Conservation (phyloP, 2,329 filamentous ascomycete genomes). For the Fusarium liriodendri region DNA sequence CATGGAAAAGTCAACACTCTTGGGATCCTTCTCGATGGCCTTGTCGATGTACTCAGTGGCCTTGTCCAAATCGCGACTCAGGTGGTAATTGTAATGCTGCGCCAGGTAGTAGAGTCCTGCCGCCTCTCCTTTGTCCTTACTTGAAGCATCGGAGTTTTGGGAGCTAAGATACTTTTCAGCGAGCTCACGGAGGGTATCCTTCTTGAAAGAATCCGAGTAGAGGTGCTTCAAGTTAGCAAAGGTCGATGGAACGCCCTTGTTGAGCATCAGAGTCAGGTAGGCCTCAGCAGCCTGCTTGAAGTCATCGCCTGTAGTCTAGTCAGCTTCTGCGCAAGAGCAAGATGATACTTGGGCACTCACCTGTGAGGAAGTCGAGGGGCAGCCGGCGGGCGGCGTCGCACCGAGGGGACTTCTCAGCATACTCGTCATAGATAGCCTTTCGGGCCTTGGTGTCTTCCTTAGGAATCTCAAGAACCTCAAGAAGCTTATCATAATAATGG, state of each 20-base stretch:
- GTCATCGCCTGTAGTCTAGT: conserved; percentile 70
- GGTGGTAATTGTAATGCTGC: conserved; percentile 94
- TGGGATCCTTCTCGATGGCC: conserved; percentile 81
- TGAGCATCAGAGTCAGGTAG: conserved; percentile 87
- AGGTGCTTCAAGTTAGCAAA: conserved; percentile 97
- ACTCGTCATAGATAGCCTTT: conserved; percentile 80
- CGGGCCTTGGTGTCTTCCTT: conserved; percentile 69
- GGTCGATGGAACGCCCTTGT: conserved; percentile 93
- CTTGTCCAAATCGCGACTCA: conserved; percentile 85
- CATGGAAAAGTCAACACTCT: conserved; percentile 92
- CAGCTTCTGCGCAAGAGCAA: conserved; percentile 17
- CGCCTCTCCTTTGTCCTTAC: conserved; percentile 72
- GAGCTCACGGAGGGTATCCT: conserved; percentile 77
- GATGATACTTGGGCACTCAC: conserved; percentile 52
- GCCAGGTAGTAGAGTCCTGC: conserved; percentile 93
- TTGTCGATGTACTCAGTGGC: conserved; percentile 86
- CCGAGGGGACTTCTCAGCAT: conserved; percentile 82
- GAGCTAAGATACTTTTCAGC: conserved; percentile 82
- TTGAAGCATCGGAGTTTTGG: conserved; percentile 60
- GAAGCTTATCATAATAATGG: conserved; percentile 84
- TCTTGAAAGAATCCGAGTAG: conserved; percentile 83
- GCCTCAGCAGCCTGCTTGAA: conserved; percentile 82
- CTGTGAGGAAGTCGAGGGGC: conserved; percentile 88
- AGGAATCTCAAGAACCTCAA: conserved; percentile 73
- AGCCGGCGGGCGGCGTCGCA: conserved; percentile 88